These are phyloP conservation scores for Lipomyces starkeyi DNA, from an alignment of 805 yeast genomes.

Conservation along the genomic window DNA sequence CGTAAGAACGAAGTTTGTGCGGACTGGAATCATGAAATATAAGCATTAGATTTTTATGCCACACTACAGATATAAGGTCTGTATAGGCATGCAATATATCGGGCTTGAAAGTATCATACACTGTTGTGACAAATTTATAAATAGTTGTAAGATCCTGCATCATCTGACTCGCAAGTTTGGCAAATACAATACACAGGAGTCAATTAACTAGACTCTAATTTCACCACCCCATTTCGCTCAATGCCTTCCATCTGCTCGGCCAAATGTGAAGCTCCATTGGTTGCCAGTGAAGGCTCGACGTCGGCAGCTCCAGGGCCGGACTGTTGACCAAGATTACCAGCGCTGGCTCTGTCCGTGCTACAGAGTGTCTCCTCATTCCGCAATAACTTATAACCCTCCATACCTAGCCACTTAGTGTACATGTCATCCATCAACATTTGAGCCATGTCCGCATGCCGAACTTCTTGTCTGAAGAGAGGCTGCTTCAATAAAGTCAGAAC, in stretches of 20 bases:
- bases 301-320: neutral
- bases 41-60: no score
- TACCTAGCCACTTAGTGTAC: conserved; percentile 48
- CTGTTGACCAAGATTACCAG: neutral
- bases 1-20: neutral
- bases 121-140: no score
- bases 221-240: neutral
- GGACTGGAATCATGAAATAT: no score
- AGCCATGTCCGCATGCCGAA: conserved; percentile 51
- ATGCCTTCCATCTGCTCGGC: neutral
- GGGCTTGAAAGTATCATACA: no score
- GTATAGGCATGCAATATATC: no score
- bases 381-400: conserved; percentile 26
- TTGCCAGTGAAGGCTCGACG: neutral
- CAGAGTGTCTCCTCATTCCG: neutral
- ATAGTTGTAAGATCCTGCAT: neutral
- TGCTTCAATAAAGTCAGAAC: conserved; percentile 64
- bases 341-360: neutral
- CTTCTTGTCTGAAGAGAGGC: conserved; percentile 50
- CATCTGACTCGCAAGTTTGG: neutral
- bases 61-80: no score
- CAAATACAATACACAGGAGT: neutral
- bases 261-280: neutral
- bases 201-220: neutral
- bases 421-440: conserved; percentile 52